Conservation (phyloP, 2,329 filamentous ascomycete genomes). For the Gnomoniopsis smithogilvyi region DNA sequence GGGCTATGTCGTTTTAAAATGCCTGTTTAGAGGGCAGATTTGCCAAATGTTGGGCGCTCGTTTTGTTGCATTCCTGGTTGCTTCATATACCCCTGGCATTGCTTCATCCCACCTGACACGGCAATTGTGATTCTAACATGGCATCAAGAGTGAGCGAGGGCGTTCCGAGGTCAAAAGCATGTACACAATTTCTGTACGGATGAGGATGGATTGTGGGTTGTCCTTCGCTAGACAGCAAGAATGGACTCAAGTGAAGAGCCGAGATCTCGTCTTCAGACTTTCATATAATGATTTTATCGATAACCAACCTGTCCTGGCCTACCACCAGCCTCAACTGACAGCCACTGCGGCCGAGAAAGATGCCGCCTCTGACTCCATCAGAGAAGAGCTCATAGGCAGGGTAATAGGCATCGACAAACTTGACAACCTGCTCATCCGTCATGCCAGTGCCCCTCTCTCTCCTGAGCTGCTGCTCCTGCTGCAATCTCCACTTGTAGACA, state of each 20-base stretch:
- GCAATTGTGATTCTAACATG: not conserved
- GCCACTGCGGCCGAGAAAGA: conserved; percentile 47
- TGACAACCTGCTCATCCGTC: conserved; percentile 74
- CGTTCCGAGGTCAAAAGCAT: not conserved
- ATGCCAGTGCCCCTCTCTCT: conserved; percentile 69
- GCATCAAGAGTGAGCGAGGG: not conserved
- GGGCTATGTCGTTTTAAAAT: not conserved
- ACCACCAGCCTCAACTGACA: conserved; percentile 62
- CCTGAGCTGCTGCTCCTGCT: conserved; percentile 75
- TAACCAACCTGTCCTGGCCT: conserved; percentile 56
- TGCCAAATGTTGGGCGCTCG: not conserved
- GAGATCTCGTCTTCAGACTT: not conserved
- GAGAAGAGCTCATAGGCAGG: conserved; percentile 70
- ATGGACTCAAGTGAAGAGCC: not conserved
- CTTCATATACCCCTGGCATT: conserved; percentile 1
- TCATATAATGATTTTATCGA: conserved; percentile 51
- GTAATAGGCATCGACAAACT: conserved; percentile 69
- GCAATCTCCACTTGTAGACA: conserved; percentile 79
- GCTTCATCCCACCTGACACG: not conserved
- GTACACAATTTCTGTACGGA: not conserved
- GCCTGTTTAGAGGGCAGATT: not conserved
- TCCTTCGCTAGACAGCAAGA: not conserved
- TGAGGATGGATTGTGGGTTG: not conserved
- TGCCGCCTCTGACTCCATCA: conserved; percentile 54
- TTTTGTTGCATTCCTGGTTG: not conserved